Evolutionary conservation across 371 early-diverging fungal species (phyloP), one percentile per base, ranked within the genome.

Genomic region (Mucor saturninus): DNA sequence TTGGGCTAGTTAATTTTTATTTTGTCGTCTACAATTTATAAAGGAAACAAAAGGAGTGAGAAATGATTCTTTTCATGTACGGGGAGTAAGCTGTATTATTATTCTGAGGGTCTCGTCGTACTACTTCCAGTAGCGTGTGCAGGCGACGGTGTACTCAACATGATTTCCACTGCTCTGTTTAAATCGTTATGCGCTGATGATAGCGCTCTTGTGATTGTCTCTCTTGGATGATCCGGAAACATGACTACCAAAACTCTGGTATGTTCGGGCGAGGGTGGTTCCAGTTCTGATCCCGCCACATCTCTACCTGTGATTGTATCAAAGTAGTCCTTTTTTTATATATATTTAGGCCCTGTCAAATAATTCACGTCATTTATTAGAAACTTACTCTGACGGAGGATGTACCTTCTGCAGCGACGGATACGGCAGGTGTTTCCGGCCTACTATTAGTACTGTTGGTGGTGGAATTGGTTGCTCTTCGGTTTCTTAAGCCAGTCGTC

Each of bases 211-310:
- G 75, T 77, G 2, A 86, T 83, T 32, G 79, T 70, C 38, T 86
- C 85, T 56, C 80, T 79, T 14, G 85, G 83, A 37, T 81, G 79
- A 30, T 80, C 76, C 0, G 86, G 84, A 56, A 88, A 86, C 77
- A 88, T 86, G 28, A 82, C 65, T 53, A 77, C 74, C 29, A 88
- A 69, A 0, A 83, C 59, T 9, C 81, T 60, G 6, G 83, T 76
- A 15, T 88, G 76, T 31, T 80, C 83, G 30, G 77, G 77, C 4
- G 86, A 77, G 8, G 81, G 81, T 13, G 84, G 77, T 28, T 72
- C 69, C 5, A 80, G 60, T 11, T 76, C 64, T 32, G 71, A 67
- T 49, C 50, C 73, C 59, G 43, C 73, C 55, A 65, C 76, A 68
- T 75, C 68, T 62, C 77, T 73, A 48, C 75, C 77, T 7, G 87